Evolutionary conservation across 129 eudicot genomes (phyloP).

Genomic region (Artemisia argyi): DNA sequence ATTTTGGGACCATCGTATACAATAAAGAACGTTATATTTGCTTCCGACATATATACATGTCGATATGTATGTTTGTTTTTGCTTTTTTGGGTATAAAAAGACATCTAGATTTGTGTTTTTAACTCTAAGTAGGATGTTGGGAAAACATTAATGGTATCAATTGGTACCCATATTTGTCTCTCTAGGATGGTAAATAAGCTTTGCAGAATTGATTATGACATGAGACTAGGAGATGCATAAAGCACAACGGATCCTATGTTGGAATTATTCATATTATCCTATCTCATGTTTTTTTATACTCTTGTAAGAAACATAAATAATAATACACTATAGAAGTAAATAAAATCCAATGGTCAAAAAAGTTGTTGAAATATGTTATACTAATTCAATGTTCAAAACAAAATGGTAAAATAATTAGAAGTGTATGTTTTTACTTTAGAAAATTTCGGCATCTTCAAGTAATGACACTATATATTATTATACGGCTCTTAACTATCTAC

Average conservation of each 20-base stretch:
- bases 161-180: constrained; percentile 11
- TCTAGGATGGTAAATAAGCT: constrained; percentile 15
- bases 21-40: background rate
- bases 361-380: too few species aligned
- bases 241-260: constrained; percentile 20
- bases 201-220: constrained; percentile 25
- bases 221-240: constrained; percentile 12
- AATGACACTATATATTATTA: background rate
- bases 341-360: background rate
- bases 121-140: background rate
- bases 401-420: background rate
- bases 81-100: background rate
- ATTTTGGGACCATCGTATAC: background rate
- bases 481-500: background rate
- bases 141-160: constrained; percentile 16
- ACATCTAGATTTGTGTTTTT: background rate
- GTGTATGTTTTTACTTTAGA: background rate
- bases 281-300: background rate
- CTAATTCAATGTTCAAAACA: too few species aligned
- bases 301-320: background rate
- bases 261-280: background rate
- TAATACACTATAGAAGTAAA: too few species aligned
- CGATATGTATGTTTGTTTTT: background rate
- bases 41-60: constrained; percentile 8
- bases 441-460: background rate